Conservation (phyloP, 163 green algal species). For the Chloromonas sp. region DNA sequence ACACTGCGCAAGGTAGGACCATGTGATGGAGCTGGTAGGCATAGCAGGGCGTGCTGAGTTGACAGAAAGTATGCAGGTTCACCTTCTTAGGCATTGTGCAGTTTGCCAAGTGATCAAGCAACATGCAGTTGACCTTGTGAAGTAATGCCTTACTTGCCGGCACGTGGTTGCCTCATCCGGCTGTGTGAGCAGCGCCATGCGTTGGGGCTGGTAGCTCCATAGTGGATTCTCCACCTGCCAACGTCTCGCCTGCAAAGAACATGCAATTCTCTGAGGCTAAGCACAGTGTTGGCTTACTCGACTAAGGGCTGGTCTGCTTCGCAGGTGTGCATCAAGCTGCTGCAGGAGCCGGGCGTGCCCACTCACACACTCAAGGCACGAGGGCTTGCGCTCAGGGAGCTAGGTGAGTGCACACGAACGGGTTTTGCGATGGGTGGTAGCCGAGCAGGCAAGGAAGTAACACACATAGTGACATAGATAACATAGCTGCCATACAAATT, state of each 20-base stretch:
- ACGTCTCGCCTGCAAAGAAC: no score
- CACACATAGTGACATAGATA: no score
- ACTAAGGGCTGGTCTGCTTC: no score
- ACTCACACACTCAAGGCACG: constrained; percentile 24
- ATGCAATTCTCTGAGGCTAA: no score
- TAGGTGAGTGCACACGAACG: constrained; percentile 16
- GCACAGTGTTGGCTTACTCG: no score
- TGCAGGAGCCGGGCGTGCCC: constrained; percentile 22
- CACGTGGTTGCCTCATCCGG: no score
- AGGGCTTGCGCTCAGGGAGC: constrained; percentile 26
- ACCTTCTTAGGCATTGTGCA: neutral
- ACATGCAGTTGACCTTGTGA: neutral
- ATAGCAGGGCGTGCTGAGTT: neutral
- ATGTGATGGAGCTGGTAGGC: neutral
- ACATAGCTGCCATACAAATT: no score
- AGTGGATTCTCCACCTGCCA: no score
- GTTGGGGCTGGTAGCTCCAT: no score
- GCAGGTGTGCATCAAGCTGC: constrained; percentile 31
- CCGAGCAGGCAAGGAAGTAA: no score
- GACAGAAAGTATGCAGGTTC: neutral
- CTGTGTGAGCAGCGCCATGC: no score
- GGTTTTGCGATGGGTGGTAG: no score
- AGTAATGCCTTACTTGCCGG: neutral
- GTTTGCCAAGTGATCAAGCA: neutral
- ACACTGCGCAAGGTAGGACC: constrained; percentile 51